Base-by-base conservation (phyloP, 2,329 filamentous ascomycete species). In the Geoglossum cookeanum region DNA sequence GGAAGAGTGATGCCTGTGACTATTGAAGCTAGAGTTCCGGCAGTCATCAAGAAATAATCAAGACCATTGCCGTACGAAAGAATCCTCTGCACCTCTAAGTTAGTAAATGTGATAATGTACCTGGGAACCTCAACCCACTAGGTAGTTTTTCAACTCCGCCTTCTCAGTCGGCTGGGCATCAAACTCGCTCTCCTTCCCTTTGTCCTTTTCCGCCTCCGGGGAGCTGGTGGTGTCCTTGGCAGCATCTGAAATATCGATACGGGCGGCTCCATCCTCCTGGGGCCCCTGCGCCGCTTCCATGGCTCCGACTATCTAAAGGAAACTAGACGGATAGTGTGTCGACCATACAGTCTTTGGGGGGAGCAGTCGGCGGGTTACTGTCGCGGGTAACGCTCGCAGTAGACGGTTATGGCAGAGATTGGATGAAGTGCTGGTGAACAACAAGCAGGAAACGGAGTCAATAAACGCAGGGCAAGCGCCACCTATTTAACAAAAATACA, bases 1-100 rank as follows among this genome's bases (percentile, higher is more conserved):
- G 78, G 78, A 5, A 78, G 61, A 9, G 15, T 29, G 44, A 30
- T 6, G 22, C 15, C n/a, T 15, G 49, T 32, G 9, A 32, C 49
- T 9, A 53, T 53, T 3, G 49, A 53, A n/a, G 17, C 17, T 11
- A 37, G 13, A 6, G 22, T 32, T 17, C 49, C 49, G 3, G 13
- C 30, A 3, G 2, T 9, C 49, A 53, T 37, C 49, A 53, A 17
- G 6, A 17, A 30, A 53, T 53, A 53, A 22, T 53, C 49, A 22
- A 53, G 30, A 35, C 30, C 9, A 1, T 5, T 17, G 15, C 49
- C 49, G 37, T 53, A 53, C 9, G 49, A 53, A 1, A 53, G 33
- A 11, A 53, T 53, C 15, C 30, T 53, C 49, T 53, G 22, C 30
- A 37, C 30, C 30, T 35, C 30, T 9, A n/a, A n/a, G 22, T 53